Conservation (phyloP, 2,329 filamentous ascomycete genomes). For the Colletotrichum sp. region DNA sequence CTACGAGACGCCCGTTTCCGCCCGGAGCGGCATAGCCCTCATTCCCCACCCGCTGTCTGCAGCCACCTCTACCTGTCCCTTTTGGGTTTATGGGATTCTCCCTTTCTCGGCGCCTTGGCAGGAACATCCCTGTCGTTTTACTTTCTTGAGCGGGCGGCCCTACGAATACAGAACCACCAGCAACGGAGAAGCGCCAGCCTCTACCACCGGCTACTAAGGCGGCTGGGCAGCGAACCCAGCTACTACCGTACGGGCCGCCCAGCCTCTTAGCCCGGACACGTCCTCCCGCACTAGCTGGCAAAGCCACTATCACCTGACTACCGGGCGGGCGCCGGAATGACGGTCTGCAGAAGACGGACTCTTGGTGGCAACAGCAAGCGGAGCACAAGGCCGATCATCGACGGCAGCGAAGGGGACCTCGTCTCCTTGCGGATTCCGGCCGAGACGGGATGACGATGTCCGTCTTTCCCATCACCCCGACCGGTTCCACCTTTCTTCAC, state of each 20-base stretch:
- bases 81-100: neutral
- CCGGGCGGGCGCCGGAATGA: constrained; percentile 1
- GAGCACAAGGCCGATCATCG: neutral
- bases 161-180: neutral
- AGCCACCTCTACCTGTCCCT: neutral
- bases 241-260: neutral
- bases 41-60: neutral
- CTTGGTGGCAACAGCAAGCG: neutral
- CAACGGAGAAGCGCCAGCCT: neutral
- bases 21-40: constrained; percentile 3
- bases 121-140: neutral
- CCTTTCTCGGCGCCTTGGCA: neutral
- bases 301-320: constrained; percentile 15
- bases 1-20: neutral
- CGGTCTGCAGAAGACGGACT: neutral
- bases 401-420: neutral
- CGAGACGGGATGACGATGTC: neutral
- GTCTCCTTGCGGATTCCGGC: neutral
- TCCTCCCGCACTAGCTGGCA: constrained; percentile 6
- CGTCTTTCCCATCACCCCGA: neutral
- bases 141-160: neutral
- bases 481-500: neutral
- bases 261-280: neutral
- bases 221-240: neutral
- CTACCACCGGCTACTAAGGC: neutral